Evolutionary conservation across 805 yeast species (phyloP), one percentile per base, ranked within the genome.

Genomic region (Yueomyces sp.): DNA sequence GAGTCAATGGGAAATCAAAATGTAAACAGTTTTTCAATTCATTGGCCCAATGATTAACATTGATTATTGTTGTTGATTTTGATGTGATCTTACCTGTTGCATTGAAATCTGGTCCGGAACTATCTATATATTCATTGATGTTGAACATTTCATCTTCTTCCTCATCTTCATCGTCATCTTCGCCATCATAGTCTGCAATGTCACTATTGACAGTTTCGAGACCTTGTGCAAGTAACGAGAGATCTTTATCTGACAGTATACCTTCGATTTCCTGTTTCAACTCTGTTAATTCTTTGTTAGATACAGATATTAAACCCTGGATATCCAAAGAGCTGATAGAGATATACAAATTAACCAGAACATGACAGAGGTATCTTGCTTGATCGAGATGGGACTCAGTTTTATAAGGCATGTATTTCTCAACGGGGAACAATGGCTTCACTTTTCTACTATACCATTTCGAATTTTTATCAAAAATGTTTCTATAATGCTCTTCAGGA

Each of bases 21-120:
- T 74, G 74, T 43, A 86, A 59, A 74, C 95, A 81, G 37, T 81
- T 79, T 42, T 76, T 73, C 48, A 90, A 69, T 58, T 87, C 96
- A 43, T 81, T 79, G 0, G 96, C 81, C 95, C 96, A 88, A 46
- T 81, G 84, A 43, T 80, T 72, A 5, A 86, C 81, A 39, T 79
- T 73, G 5, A 83, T 77, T 5, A 85, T 80, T 0, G 92, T 76
- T 0, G 92, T 82, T 1, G 85, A 76, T 50, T 73, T 70, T 2
- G 82, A 76, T 1, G 79, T 70, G 7, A 77, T 70, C 49, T 77
- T 79, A 46, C 81, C 79, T 40, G 79, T 79, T 26, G 63, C 57
- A 42, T 49, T 52, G 39, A 54, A 48, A 40, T 68, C 63, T 39
- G 68, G 49, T 4, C 65, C 61, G 28, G 69, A 66, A 4, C 59